Conservation (phyloP, 1,284 basidiomycete genomes). For the Ceratobasidium sp. region DNA sequence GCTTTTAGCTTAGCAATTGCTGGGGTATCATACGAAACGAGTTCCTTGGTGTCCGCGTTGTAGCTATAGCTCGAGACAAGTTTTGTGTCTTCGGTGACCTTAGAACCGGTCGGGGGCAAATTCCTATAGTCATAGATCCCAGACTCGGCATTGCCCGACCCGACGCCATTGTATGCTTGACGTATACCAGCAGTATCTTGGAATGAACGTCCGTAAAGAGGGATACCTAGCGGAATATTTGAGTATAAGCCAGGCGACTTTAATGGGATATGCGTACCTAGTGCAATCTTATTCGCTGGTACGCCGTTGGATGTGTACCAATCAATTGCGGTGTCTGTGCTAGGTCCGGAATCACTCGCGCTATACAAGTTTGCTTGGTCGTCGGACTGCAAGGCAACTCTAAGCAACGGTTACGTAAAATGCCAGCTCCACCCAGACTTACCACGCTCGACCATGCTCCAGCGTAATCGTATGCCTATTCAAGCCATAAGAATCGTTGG, state of each 20-base stretch:
- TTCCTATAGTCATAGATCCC: slow-evolving; percentile 73
- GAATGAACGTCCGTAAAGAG: slow-evolving; percentile 86
- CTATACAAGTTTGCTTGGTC: slow-evolving; percentile 87
- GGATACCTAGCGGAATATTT: slow-evolving; percentile 76
- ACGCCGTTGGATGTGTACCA: slow-evolving; percentile 74
- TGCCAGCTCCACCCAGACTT: not conserved
- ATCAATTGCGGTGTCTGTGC: slow-evolving; percentile 73
- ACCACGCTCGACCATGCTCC: slow-evolving; percentile 67
- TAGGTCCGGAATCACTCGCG: slow-evolving; percentile 63
- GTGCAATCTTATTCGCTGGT: slow-evolving; percentile 71
- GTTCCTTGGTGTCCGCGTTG: slow-evolving; percentile 62
- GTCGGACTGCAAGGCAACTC: slow-evolving; percentile 52
- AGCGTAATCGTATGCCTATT: slow-evolving; percentile 79
- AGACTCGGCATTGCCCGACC: slow-evolving; percentile 61
- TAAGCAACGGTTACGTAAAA: not conserved
- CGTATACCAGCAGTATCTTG: slow-evolving; percentile 68
- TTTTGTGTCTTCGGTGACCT: slow-evolving; percentile 9
- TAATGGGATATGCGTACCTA: too few relatives aligned
- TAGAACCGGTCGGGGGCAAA: slow-evolving; percentile 61
- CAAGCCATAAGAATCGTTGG: slow-evolving; percentile 61
- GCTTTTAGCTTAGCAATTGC: slow-evolving; percentile 75
- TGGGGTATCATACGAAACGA: slow-evolving; percentile 84
- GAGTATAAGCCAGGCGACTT: slow-evolving; percentile 18
- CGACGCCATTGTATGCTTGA: slow-evolving; percentile 74
- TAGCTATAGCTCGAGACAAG: slow-evolving; percentile 44